phyloP scores from a whole-genome alignment of 2,329 filamentous ascomycete species.

The Chrysoporthe puriensis region DNA sequence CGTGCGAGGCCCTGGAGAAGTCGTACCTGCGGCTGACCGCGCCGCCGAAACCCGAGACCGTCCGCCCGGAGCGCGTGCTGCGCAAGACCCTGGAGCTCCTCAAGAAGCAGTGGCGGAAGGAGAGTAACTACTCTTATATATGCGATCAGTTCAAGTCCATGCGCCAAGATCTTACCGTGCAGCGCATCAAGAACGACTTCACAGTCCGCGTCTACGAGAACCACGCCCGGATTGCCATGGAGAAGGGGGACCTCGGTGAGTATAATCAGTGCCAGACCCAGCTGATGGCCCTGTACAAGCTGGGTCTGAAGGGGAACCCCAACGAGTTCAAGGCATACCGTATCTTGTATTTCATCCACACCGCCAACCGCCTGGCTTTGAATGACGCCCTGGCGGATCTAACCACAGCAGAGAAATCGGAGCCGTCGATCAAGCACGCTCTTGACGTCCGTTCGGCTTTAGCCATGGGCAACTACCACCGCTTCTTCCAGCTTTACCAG shows the following conservation, averaged over 20 bases:
- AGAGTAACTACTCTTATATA: constrained; percentile 95
- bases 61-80: constrained; percentile 81
- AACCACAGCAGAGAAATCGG: constrained; percentile 93
- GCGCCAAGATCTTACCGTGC: constrained; percentile 96
- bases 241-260: constrained; percentile 99
- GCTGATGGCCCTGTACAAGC: constrained; percentile 85
- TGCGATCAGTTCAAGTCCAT: constrained; percentile 99
- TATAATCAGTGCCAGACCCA: constrained; percentile 99
- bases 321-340: constrained; percentile 99
- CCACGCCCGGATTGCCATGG: constrained; percentile 93
- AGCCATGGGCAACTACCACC: constrained; percentile 94
- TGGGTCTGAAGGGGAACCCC: constrained; percentile 84
- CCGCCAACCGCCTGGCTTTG: constrained; percentile 95
- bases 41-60: constrained; percentile 83
- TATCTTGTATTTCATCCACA: constrained; percentile 99
- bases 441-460: constrained; percentile 88
- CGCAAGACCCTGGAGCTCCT: constrained; percentile 84
- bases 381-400: constrained; percentile 99
- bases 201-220: constrained; percentile 97
- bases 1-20: constrained; percentile 85
- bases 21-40: constrained; percentile 92
- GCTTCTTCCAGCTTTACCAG: constrained; percentile 94
- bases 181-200: constrained; percentile 95
- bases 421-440: constrained; percentile 85
- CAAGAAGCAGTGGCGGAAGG: constrained; percentile 92